Evolutionary conservation across 176 grass and related monocot species (phyloP).

Genomic region (Otatea glauca): DNA sequence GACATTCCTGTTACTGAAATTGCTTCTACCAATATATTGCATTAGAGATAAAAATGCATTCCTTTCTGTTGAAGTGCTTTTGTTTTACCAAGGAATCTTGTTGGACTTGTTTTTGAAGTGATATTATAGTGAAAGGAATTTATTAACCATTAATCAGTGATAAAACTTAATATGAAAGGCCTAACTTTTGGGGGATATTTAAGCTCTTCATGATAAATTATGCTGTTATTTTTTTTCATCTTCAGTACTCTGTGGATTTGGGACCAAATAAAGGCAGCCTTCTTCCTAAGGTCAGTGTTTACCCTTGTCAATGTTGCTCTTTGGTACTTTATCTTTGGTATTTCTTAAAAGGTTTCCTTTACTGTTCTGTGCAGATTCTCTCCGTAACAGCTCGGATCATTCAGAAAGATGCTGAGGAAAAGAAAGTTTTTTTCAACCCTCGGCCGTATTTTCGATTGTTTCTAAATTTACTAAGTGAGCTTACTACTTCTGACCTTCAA

Average conservation of each 20-base stretch:
- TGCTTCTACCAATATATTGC: background rate
- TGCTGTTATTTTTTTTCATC: conserved; percentile 38
- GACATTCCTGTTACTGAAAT: background rate
- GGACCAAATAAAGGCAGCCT: conserved; percentile 72
- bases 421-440: conserved; percentile 81
- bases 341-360: conserved; percentile 32
- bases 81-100: background rate
- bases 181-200: background rate
- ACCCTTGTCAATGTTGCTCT: background rate
- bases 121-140: background rate
- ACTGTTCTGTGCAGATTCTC: conserved; percentile 68
- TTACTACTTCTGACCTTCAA: conserved; percentile 68
- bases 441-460: conserved; percentile 86
- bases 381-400: conserved; percentile 68
- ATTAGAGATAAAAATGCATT: conserved; percentile 6
- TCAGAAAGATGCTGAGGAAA: conserved; percentile 94
- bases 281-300: conserved; percentile 72
- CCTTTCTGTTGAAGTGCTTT: background rate
- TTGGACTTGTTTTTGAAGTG: conserved; percentile 1
- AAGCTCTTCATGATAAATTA: background rate
- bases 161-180: background rate
- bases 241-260: conserved; percentile 71
- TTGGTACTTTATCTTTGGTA: background rate
- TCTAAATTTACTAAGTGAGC: conserved; percentile 87
- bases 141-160: background rate